These are phyloP conservation scores for Irineochytrium annulatum DNA, from an alignment of 192 early-diverging fungal genomes.

Conservation along the genomic window DNA sequence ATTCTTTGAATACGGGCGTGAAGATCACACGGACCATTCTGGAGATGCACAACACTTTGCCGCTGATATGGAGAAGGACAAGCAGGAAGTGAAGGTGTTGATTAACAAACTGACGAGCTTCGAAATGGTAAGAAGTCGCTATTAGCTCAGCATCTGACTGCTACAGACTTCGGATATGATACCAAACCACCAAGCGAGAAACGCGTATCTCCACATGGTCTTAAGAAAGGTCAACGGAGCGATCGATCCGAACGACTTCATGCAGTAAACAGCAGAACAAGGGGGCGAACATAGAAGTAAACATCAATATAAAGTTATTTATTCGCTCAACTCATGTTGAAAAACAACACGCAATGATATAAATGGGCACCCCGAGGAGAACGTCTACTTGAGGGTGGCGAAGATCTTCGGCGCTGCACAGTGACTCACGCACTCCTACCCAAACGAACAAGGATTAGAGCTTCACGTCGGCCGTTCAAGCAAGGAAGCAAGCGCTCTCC, in stretches of 20 bases:
- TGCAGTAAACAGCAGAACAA: too few species aligned
- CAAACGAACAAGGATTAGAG: constrained; percentile 1
- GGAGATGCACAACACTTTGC: neutral
- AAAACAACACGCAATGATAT: too few species aligned
- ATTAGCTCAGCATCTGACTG: neutral
- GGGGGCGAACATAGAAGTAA: too few species aligned
- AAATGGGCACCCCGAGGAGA: too few species aligned
- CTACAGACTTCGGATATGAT: neutral
- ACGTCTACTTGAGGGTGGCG: constrained; percentile 1
- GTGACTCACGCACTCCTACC: constrained; percentile 24
- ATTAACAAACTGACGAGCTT: neutral
- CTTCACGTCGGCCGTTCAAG: neutral
- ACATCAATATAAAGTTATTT: too few species aligned
- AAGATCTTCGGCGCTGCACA: constrained; percentile 4
- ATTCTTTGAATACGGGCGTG: neutral
- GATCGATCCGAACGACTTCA: too few species aligned
- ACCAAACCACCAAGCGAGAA: neutral
- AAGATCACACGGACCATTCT: neutral
- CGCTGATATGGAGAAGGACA: neutral
- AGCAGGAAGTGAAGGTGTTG: neutral
- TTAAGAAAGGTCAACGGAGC: neutral
- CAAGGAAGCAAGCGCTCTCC: neutral
- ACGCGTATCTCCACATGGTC: neutral
- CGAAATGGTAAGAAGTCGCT: neutral
- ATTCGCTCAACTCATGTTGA: too few species aligned